A percentile compares a stretch with the other conserved stretches of the same genome.
Evolutionary conservation across 2,329 filamentous ascomycete genomes (phyloP).

Genomic region (Aspergillus chevalieri): DNA sequence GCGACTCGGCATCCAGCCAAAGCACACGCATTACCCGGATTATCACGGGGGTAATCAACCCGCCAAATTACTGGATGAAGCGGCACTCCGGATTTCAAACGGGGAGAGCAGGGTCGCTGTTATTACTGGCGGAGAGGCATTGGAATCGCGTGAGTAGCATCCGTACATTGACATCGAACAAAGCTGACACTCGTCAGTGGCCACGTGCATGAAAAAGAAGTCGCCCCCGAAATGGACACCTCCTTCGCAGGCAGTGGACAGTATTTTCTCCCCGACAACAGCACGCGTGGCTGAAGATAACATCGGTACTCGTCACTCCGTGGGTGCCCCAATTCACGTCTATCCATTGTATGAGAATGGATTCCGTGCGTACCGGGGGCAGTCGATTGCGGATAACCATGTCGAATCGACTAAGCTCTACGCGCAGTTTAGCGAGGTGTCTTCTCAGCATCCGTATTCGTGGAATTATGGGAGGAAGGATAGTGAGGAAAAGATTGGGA

Average conservation of each 20-base stretch:
- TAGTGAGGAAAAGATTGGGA: slow-evolving; percentile 49
- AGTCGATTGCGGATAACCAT: slow-evolving; percentile 52
- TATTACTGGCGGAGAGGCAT: slow-evolving; percentile 58
- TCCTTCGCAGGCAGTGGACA: slow-evolving; percentile 41
- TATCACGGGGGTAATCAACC: slow-evolving; percentile 59
- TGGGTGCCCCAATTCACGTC: slow-evolving; percentile 60
- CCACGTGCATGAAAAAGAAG: slow-evolving; percentile 47
- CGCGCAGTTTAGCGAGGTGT: slow-evolving; percentile 54
- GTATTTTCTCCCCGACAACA: slow-evolving; percentile 48
- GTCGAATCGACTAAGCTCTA: slow-evolving; percentile 56
- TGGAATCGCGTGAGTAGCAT: slow-evolving; percentile 46
- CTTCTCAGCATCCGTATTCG: slow-evolving; percentile 47
- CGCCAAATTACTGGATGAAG: slow-evolving; percentile 57
- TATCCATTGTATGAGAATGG: slow-evolving; percentile 64
- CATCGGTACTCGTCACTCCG: slow-evolving; percentile 50
- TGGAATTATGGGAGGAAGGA: slow-evolving; percentile 53
- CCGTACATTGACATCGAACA: slow-evolving; percentile 12
- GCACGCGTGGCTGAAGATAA: slow-evolving; percentile 41
- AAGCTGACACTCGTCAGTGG: slow-evolving; percentile 34
- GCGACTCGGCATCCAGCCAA: slow-evolving; percentile 44
- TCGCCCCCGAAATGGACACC: slow-evolving; percentile 56
- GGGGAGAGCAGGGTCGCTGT: slow-evolving; percentile 53
- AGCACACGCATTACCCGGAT: slow-evolving; percentile 47
- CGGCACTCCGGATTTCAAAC: slow-evolving; percentile 51
- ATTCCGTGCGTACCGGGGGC: slow-evolving; percentile 52